Conservation (phyloP, 345 rosid species). For the Hibiscus trionum region DNA sequence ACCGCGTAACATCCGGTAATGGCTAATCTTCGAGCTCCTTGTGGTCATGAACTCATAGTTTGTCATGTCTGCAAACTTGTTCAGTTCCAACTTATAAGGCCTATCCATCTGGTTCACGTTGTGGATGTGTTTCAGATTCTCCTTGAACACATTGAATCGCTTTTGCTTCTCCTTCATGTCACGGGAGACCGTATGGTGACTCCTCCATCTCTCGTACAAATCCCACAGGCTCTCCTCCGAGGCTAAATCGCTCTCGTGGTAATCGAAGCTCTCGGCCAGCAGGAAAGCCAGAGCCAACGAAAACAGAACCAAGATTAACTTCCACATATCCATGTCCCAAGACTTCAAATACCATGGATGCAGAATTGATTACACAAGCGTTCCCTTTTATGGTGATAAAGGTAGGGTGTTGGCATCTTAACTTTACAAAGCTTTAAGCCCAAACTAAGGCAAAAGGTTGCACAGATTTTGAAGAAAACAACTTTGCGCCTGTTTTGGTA, state of each 20-base stretch:
- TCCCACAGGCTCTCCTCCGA: slow-evolving; percentile 36
- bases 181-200: slow-evolving; percentile 31
- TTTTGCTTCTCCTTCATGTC: slow-evolving; percentile 27
- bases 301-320: slow-evolving; percentile 14
- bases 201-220: slow-evolving; percentile 41
- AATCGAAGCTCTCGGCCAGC: slow-evolving; percentile 26
- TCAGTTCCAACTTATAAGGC: slow-evolving; percentile 33
- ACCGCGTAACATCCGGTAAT: slow-evolving; percentile 25
- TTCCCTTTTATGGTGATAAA: background rate
- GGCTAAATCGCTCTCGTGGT: slow-evolving; percentile 28
- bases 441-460: slow-evolving; percentile 13
- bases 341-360: background rate
- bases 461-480: background rate
- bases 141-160: slow-evolving; percentile 40
- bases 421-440: slow-evolving; percentile 14
- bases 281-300: slow-evolving; percentile 21
- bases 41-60: slow-evolving; percentile 30
- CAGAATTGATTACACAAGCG: background rate
- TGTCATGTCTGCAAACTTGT: slow-evolving; percentile 34
- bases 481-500: background rate
- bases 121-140: slow-evolving; percentile 32
- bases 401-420: background rate
- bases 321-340: background rate
- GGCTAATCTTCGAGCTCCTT: slow-evolving; percentile 32
- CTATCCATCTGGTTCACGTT: slow-evolving; percentile 34